Evolutionary conservation across 1,284 basidiomycete genomes (phyloP), one percentile per base, ranked within the genome.

Genomic region (Malassezia vespertilionis): DNA sequence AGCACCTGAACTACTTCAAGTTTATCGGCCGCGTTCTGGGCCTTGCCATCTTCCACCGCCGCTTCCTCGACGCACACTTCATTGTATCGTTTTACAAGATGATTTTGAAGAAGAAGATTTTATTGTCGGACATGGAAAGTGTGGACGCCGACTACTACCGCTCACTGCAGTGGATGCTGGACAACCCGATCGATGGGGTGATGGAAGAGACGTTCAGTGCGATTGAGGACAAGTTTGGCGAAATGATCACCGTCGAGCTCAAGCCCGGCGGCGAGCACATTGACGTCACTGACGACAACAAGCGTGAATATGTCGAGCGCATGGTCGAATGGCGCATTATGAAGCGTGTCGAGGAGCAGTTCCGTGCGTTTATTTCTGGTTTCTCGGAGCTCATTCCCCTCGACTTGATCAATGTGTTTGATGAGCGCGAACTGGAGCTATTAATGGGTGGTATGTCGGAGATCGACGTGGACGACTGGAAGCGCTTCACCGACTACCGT

Each of bases 21-120:
- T 97, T 97, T 72, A 95, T 96, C 56, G 91, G 93, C 15, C 81
- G 93, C 44, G 82, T 83, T 53, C 77, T 96, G 58, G 91, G 90
- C 52, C 78, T 96, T 17, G 90, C 87, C 46, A 93, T 97, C 72
- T 99, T 95, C 82, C 93, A 99, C 73, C 81, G 90, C 59, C 82
- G 91, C 9, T 97, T 97, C 82, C 76, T 99, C 45, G 93, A 99
- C 67, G 90, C 91, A 34, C 97, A 97, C 77, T 99, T 99, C 71
- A 91, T 97, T 55, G 83, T 88, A 37, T 88, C 86, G 58, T 91
- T 99, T 78, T 97, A 97, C 79, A 97, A 97, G 79, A 95, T 91
- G 88, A 87, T 70, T 30, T 54, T 70, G 38, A 69, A 69, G 55
- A 70, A 70, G 55, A 67, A 67, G 61, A 69, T 70, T 46, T 61